These are phyloP conservation scores for Gastrodia elata DNA, from an alignment of 106 monocot genomes.

Conservation along the genomic window DNA sequence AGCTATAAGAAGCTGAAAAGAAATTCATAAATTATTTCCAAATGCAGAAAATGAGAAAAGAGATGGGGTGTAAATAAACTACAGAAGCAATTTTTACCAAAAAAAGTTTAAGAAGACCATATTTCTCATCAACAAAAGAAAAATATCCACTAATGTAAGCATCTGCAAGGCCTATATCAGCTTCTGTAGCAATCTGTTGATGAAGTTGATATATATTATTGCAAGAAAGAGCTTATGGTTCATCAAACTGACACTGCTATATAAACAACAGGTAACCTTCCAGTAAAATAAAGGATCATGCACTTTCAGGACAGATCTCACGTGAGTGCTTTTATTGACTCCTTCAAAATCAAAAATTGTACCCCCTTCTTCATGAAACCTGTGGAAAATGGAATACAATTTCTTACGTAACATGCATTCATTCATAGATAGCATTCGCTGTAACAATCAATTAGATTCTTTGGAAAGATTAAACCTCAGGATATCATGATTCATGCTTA, in stretches of 20 bases:
- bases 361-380: conserved; percentile 90
- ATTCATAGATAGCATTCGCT: neutral
- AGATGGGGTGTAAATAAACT: neutral
- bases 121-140: conserved; percentile 67
- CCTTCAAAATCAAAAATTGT: conserved; percentile 67
- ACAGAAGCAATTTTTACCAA: conserved; percentile 31
- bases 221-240: neutral
- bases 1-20: conserved; percentile 71
- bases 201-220: neutral
- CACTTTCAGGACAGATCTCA: conserved; percentile 60
- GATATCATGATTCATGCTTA: neutral
- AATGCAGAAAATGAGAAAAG: neutral
- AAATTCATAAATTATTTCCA: neutral
- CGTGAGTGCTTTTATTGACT: conserved; percentile 20
- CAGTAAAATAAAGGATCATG: conserved; percentile 86
- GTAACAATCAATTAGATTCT: neutral
- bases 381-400: conserved; percentile 15
- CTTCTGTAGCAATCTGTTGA: conserved; percentile 75
- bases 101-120: conserved; percentile 77
- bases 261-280: conserved; percentile 46
- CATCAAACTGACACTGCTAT: neutral
- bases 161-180: conserved; percentile 97
- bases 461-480: neutral
- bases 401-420: neutral
- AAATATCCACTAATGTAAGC: conserved; percentile 84